Conservation (phyloP, 495 filamentous ascomycete genomes). For the Amniculicola lignicola region DNA sequence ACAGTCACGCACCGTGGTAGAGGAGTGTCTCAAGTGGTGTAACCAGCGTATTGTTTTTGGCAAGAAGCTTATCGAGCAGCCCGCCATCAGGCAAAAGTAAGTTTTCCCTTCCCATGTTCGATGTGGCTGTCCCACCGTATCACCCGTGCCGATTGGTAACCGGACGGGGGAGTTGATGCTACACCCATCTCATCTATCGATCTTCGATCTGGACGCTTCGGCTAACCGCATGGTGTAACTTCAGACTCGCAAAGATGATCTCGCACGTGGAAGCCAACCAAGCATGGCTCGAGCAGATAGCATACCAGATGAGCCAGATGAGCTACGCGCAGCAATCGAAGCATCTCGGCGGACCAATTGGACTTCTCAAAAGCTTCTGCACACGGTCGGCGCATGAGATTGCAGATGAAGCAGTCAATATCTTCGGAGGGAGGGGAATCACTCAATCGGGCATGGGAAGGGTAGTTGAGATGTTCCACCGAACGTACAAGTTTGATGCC, state of each 20-base stretch:
- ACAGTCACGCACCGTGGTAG: slow-evolving; percentile 64
- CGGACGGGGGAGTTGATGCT: too few relatives aligned
- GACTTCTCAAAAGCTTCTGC: slow-evolving; percentile 72
- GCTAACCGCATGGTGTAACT: too few relatives aligned
- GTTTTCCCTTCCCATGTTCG: slow-evolving; percentile 2
- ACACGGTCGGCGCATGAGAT: slow-evolving; percentile 77
- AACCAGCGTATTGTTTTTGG: slow-evolving; percentile 85
- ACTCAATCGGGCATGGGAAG: slow-evolving; percentile 82
- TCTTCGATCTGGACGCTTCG: too few relatives aligned
- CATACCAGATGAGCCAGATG: slow-evolving; percentile 88
- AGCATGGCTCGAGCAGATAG: slow-evolving; percentile 79
- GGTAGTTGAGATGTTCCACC: slow-evolving; percentile 75
- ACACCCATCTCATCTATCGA: too few relatives aligned
- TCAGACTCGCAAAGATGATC: slow-evolving; percentile 79
- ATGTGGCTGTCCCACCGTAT: too few relatives aligned
- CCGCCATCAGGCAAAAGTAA: slow-evolving; percentile 79
- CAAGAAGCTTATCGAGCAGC: slow-evolving; percentile 77
- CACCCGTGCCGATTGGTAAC: too few relatives aligned
- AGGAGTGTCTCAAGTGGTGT: slow-evolving; percentile 86
- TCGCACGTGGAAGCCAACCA: slow-evolving; percentile 76
- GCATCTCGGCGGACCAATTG: slow-evolving; percentile 76
- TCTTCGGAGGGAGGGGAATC: slow-evolving; percentile 78
- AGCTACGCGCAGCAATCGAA: slow-evolving; percentile 72
- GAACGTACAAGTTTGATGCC: slow-evolving; percentile 86
- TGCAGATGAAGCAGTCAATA: slow-evolving; percentile 78